Evolutionary conservation across 2,329 filamentous ascomycete genomes (phyloP).

Genomic region (Diaporthe vaccinii): DNA sequence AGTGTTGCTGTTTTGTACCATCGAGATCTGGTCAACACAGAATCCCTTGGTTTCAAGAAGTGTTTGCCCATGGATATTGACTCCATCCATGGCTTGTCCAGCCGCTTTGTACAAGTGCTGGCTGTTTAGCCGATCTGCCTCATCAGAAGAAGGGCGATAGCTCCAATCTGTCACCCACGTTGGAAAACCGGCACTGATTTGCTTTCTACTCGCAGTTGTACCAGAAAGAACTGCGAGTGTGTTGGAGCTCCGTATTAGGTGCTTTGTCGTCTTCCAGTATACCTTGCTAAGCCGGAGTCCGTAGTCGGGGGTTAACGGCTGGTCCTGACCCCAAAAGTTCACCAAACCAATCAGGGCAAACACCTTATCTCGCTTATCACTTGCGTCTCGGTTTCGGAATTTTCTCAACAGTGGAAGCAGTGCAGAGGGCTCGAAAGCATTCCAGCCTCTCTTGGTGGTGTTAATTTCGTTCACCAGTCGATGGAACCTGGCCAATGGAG

Average conservation of each 20-base stretch:
- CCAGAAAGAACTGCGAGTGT: slow-evolving; percentile 15
- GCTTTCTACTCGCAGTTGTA: neutral
- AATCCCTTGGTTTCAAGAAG: slow-evolving; percentile 18
- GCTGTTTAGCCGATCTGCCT: slow-evolving; percentile 14
- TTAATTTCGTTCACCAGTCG: slow-evolving; percentile 26
- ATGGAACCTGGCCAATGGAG: neutral
- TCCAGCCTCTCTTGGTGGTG: slow-evolving; percentile 1
- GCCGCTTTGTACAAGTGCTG: neutral
- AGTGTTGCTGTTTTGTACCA: neutral
- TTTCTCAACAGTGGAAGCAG: slow-evolving; percentile 17
- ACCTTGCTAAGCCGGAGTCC: neutral
- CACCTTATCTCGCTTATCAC: slow-evolving; percentile 25
- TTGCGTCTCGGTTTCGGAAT: slow-evolving; percentile 18
- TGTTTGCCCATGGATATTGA: neutral
- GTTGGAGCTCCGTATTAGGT: slow-evolving; percentile 4
- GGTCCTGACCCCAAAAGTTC: slow-evolving; percentile 9
- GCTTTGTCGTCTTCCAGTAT: slow-evolving; percentile 15
- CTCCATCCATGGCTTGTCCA: slow-evolving; percentile 29
- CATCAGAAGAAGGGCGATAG: slow-evolving; percentile 7
- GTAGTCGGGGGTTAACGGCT: slow-evolving; percentile 9
- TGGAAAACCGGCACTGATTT: neutral
- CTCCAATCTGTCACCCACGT: slow-evolving; percentile 33
- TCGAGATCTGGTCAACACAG: neutral
- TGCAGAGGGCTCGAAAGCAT: slow-evolving; percentile 1
- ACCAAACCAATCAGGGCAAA: slow-evolving; percentile 15